Conservation (phyloP, 495 filamentous ascomycete genomes). For the Aspergillus mulundensis region DNA sequence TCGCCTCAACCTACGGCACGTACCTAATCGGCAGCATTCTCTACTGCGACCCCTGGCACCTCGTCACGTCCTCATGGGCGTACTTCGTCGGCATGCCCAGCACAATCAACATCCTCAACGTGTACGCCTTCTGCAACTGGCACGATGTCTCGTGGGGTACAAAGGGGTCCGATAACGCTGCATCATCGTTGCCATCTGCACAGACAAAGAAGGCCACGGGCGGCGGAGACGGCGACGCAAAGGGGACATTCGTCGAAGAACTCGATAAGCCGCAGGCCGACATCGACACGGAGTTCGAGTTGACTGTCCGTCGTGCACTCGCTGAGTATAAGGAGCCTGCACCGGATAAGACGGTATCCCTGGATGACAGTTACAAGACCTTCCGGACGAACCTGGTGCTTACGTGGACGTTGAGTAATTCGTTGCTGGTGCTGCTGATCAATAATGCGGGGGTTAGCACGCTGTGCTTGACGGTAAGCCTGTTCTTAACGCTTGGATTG, state of each 20-base stretch:
- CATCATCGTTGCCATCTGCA: constrained; percentile 75
- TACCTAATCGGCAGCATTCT: constrained; percentile 94
- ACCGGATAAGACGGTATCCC: constrained; percentile 67
- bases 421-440: constrained; percentile 74
- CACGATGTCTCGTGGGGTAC: constrained; percentile 99
- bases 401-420: constrained; percentile 91
- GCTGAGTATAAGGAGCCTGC: constrained; percentile 69
- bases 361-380: constrained; percentile 96
- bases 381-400: constrained; percentile 92
- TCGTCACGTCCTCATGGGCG: constrained; percentile 93
- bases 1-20: constrained; percentile 89
- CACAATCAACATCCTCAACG: constrained; percentile 97
- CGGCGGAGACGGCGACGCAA: constrained; percentile 54
- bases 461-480: constrained; percentile 71
- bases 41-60: constrained; percentile 99
- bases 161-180: constrained; percentile 95
- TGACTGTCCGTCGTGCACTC: constrained; percentile 90
- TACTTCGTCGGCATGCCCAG: constrained; percentile 92
- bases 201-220: constrained; percentile 64
- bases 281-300: constrained; percentile 94
- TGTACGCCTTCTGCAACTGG: constrained; percentile 99
- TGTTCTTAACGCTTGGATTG: not conserved
- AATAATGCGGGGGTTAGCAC: constrained; percentile 73
- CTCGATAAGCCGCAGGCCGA: constrained; percentile 94
- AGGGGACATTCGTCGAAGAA: constrained; percentile 88